These are phyloP conservation scores for Jamesozyma spencerorum DNA, from an alignment of 805 yeast genomes.

Conservation along the genomic window DNA sequence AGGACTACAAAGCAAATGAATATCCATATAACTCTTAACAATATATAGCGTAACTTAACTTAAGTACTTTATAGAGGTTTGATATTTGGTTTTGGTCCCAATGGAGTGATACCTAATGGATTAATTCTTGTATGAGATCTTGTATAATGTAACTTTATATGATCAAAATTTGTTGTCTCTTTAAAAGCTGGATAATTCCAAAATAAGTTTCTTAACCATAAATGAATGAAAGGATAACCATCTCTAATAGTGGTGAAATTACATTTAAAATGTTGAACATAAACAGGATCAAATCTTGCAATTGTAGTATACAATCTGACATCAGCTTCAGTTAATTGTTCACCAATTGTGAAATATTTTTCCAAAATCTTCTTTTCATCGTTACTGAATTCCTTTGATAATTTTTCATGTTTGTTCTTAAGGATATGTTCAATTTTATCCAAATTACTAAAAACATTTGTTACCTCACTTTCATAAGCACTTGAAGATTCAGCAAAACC, in stretches of 20 bases:
- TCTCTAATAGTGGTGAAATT: slow-evolving; percentile 70
- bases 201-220: slow-evolving; percentile 76
- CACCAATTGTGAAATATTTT: slow-evolving; percentile 46
- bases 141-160: slow-evolving; percentile 86
- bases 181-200: slow-evolving; percentile 69
- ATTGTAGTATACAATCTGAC: slow-evolving; percentile 80
- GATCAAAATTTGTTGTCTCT: slow-evolving; percentile 77
- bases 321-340: slow-evolving; percentile 80
- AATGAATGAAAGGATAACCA: slow-evolving; percentile 69
- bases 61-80: slow-evolving; percentile 33
- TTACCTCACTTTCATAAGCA: slow-evolving; percentile 66
- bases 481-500: slow-evolving; percentile 84
- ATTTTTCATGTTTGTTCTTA: slow-evolving; percentile 33
- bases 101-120: slow-evolving; percentile 74
- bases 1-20: background rate
- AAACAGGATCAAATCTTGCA: slow-evolving; percentile 84
- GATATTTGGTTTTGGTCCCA: slow-evolving; percentile 81
- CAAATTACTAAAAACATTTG: slow-evolving; percentile 53
- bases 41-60: too few relatives aligned
- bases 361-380: slow-evolving; percentile 12
- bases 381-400: slow-evolving; percentile 34
- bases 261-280: slow-evolving; percentile 92
- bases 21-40: background rate
- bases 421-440: slow-evolving; percentile 64
- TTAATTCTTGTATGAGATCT: slow-evolving; percentile 74